phyloP scores from a whole-genome alignment of 306 rosid genomes.

The Rosa chinensis region DNA sequence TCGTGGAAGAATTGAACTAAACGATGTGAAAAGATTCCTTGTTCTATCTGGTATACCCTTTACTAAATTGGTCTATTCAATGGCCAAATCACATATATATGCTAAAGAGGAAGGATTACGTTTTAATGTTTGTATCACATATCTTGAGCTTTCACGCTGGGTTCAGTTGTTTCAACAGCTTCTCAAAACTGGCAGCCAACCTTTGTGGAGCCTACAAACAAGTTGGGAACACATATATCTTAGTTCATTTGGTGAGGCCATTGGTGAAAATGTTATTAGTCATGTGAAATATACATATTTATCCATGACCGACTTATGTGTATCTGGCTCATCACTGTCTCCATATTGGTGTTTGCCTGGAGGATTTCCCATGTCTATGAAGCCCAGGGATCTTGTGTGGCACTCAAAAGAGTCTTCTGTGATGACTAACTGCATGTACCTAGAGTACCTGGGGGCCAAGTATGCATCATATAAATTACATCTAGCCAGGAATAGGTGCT shows the following conservation, averaged over 20 bases:
- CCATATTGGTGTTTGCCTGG: constrained; percentile 66
- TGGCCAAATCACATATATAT: constrained; percentile 74
- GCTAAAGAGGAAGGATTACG: constrained; percentile 63
- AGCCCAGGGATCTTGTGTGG: constrained; percentile 53
- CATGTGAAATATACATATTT: constrained; percentile 53
- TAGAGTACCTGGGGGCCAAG: constrained; percentile 65
- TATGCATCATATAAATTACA: constrained; percentile 50
- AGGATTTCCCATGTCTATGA: constrained; percentile 78
- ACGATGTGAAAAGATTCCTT: constrained; percentile 68
- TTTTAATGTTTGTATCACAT: constrained; percentile 47
- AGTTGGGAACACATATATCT: constrained; percentile 92
- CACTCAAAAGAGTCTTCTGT: constrained; percentile 62
- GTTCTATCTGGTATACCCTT: constrained; percentile 63
- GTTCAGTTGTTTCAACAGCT: constrained; percentile 77
- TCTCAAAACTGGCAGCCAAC: constrained; percentile 62
- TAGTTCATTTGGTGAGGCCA: constrained; percentile 66
- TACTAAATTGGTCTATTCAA: constrained; percentile 56
- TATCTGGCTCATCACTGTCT: constrained; percentile 30
- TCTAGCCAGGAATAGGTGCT: constrained; percentile 31
- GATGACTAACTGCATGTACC: constrained; percentile 72
- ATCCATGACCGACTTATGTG: constrained; percentile 31
- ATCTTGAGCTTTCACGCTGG: constrained; percentile 91
- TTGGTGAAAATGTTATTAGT: constrained; percentile 46
- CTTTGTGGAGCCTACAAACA: constrained; percentile 72
- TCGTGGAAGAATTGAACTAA: constrained; percentile 42